Evolutionary conservation across 169 alveolate species (phyloP).

Genomic region (Cyclospora cayetanensis): DNA sequence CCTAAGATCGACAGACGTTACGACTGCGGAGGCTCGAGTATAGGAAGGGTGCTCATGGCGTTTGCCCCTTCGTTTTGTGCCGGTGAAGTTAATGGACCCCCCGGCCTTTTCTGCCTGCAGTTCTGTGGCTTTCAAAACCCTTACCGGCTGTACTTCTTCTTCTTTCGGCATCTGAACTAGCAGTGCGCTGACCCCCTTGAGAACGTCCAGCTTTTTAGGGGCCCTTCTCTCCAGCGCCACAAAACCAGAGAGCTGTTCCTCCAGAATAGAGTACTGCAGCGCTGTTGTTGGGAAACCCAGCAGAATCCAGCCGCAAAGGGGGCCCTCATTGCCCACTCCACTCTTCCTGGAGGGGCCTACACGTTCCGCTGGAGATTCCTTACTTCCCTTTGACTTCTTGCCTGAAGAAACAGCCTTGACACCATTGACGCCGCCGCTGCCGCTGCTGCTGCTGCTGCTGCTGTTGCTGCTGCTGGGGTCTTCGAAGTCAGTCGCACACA

Average conservation of each 20-base stretch:
- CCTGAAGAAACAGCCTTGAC: too few species aligned
- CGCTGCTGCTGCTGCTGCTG: conserved; percentile 18
- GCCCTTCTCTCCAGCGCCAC: not conserved
- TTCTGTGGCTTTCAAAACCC: too few species aligned
- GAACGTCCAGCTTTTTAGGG: not conserved
- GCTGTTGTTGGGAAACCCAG: conserved; percentile 26
- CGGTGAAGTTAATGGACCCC: too few species aligned
- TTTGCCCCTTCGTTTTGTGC: too few species aligned
- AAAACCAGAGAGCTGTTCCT: conserved; percentile 14
- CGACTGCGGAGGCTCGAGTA: too few species aligned
- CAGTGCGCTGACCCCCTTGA: not conserved
- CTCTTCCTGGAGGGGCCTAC: too few species aligned
- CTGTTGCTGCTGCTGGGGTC: not conserved
- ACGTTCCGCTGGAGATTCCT: not conserved
- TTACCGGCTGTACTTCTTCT: not conserved
- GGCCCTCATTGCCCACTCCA: too few species aligned
- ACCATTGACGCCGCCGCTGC: not conserved
- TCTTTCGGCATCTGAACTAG: conserved; percentile 16
- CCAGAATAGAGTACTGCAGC: conserved; percentile 9
- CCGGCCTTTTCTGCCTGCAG: too few species aligned
- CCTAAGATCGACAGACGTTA: too few species aligned
- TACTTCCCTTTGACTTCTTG: not conserved
- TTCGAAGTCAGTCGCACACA: not conserved
- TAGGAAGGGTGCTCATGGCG: too few species aligned
- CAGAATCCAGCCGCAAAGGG: conserved; percentile 32